Conservation (phyloP, 495 filamentous ascomycete genomes). For the Hypoxylon subgilvum region DNA sequence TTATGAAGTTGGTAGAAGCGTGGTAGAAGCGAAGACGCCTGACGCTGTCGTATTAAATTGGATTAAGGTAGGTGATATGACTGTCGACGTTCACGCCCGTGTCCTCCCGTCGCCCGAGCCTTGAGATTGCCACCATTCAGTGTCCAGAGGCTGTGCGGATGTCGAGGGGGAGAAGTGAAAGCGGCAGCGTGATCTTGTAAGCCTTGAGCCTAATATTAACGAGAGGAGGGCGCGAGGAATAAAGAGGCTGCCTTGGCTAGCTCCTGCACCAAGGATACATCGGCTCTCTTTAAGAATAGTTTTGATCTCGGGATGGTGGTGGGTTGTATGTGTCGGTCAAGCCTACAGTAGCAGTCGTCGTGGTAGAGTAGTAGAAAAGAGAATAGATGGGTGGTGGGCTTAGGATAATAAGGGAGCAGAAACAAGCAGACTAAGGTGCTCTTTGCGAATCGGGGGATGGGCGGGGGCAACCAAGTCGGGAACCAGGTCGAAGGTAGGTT, state of each 20-base stretch:
- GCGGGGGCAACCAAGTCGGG: slow-evolving; percentile 31
- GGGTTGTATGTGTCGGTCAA: slow-evolving; percentile 36
- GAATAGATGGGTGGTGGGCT: slow-evolving; percentile 33
- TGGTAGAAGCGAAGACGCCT: no score
- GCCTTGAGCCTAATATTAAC: slow-evolving; percentile 24
- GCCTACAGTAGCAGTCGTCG: not conserved
- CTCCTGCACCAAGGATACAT: slow-evolving; percentile 34
- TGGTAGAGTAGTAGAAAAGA: slow-evolving; percentile 13
- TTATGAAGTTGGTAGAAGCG: slow-evolving; percentile 28
- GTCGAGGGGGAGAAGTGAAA: slow-evolving; percentile 7
- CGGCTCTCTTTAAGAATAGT: slow-evolving; percentile 30
- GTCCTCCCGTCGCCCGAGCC: slow-evolving; percentile 36
- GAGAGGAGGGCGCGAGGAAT: slow-evolving; percentile 33
- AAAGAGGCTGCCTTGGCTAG: slow-evolving; percentile 32
- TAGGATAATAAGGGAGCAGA: slow-evolving; percentile 37
- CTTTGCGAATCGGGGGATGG: slow-evolving; percentile 37
- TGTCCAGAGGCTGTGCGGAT: not conserved
- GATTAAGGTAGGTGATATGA: slow-evolving; percentile 18
- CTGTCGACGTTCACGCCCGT: slow-evolving; percentile 30
- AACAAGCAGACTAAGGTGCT: slow-evolving; percentile 18
- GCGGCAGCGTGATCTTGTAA: not conserved
- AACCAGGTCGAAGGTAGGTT: slow-evolving; percentile 33
- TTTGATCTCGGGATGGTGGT: slow-evolving; percentile 16
- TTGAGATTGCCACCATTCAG: slow-evolving; percentile 36
- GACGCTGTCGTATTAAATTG: slow-evolving; percentile 15